Conservation (phyloP, 208 protist genomes). For the Trypanosoma conorhini region DNA sequence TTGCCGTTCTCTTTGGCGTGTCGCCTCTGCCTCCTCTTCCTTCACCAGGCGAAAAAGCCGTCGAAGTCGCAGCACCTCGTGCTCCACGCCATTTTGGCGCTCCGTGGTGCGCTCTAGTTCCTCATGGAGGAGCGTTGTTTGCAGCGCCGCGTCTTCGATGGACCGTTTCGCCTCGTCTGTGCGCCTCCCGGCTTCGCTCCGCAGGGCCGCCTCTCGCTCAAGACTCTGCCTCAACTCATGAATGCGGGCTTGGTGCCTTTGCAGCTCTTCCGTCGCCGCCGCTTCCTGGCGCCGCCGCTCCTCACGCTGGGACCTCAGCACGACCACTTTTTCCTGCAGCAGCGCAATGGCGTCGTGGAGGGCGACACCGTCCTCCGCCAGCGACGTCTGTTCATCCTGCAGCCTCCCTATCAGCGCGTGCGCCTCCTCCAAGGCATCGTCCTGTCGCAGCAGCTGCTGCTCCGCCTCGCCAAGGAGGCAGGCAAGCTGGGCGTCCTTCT, state of each 20-base stretch:
- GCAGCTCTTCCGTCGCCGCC: not conserved
- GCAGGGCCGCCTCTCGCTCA: not conserved
- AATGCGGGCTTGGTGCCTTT: not conserved
- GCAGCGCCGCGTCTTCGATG: not conserved
- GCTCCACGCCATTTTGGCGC: not conserved
- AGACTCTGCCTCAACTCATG: conserved; percentile 8
- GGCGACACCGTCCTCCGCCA: conserved; percentile 3
- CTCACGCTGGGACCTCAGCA: not conserved
- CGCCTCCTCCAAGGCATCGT: not conserved
- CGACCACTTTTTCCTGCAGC: conserved; percentile 6
- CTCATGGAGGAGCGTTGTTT: not conserved
- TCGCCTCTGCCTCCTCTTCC: conserved; percentile 4
- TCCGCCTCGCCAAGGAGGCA: conserved; percentile 15
- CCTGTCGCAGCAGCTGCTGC: conserved; percentile 9
- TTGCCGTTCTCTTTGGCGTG: not conserved
- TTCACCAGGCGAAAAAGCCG: not conserved
- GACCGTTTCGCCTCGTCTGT: not conserved
- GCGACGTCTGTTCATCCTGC: conserved; percentile 4
- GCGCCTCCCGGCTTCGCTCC: not conserved
- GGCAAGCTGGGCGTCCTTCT: conserved; percentile 10
- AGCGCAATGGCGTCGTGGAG: not conserved
- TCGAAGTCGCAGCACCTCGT: conserved; percentile 1
- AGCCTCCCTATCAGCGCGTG: conserved; percentile 8
- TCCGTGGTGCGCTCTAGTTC: not conserved
- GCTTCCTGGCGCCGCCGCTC: not conserved